Evolutionary conservation across 148 eudicot genomes (phyloP), one percentile per base, ranked within the genome.

Genomic region (Arbutus unedo): DNA sequence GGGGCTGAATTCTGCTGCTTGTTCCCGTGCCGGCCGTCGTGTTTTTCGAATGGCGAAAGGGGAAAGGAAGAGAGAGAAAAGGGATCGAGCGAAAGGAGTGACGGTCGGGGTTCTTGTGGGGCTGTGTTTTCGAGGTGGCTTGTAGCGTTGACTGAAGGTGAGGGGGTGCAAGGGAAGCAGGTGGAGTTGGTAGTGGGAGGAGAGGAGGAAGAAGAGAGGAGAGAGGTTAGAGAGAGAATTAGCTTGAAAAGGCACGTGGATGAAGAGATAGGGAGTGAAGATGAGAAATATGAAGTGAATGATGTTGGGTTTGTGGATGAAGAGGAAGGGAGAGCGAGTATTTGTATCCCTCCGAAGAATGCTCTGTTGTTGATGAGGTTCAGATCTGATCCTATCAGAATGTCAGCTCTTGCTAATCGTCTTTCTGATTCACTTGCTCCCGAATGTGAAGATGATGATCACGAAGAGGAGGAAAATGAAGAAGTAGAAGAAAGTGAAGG

Each of bases 351-450:
- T 2, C 98, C 98, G 0, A 93, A 93, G 85, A 95, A 95, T 86
- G 98, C 98, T 2, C 81, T 95, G 76, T 87, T 95, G 85, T 83
- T 95, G 83, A 95, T 95, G 98, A 88, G 98, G 78, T 94, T 97
- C 81, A 91, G 96, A 90, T 94, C 98, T 85, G 98, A 96, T 89
- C 98, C 98, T 2, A 76, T 90, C 70, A 91, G 90, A 76, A 90
- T 94, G 90, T 90, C 92, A n/a, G 90, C 95, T 57, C 90, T 95
- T 81, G 90, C 95, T n/a, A 87, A 77, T 23, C 87, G 90, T 43
- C 80, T 91, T 25, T 87, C 87, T 89, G 95, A 92, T n/a, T 79
- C 89, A 3, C 51, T 85, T 79, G 71, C 68, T 82, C 19, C 79
- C 16, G 56, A 31, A 60, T 45, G 53, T 4, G 87, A 71, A 38